These are phyloP conservation scores for Scedosporium minutisporum DNA, from an alignment of 2,329 filamentous ascomycete species.

Conservation along the genomic window DNA sequence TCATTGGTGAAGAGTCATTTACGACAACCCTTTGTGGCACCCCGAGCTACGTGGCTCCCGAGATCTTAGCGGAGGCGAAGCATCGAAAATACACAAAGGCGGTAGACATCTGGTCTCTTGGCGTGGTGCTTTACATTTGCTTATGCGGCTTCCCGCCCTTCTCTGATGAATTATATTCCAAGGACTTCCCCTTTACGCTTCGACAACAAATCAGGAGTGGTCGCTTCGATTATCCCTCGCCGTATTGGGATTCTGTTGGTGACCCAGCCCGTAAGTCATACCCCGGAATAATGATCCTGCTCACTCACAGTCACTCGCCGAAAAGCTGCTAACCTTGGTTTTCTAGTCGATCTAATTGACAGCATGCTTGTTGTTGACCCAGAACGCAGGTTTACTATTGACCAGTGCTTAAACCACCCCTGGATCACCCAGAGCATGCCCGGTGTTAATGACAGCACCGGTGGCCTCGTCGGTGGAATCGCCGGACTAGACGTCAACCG, in stretches of 20 bases:
- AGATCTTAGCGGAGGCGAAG: conserved; percentile 76
- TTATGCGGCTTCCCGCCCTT: conserved; percentile 96
- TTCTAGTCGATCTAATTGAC: conserved; percentile 78
- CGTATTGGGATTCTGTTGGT: conserved; percentile 86
- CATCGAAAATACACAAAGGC: conserved; percentile 87
- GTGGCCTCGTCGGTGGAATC: conserved; percentile 82
- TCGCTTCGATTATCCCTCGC: conserved; percentile 87
- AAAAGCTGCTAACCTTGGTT: conserved; percentile 8
- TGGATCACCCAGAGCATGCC: conserved; percentile 63
- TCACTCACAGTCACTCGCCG: too few species aligned
- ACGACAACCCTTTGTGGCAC: conserved; percentile 94
- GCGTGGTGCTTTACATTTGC: conserved; percentile 96
- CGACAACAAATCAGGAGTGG: conserved; percentile 85
- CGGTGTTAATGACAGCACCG: conserved; percentile 74
- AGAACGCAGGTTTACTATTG: conserved; percentile 73
- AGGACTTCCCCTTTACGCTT: conserved; percentile 75
- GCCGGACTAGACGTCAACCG: conserved; percentile 73
- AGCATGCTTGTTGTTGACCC: conserved; percentile 86
- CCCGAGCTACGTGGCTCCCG: conserved; percentile 93
- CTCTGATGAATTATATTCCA: conserved; percentile 76
- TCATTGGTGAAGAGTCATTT: conserved; percentile 96
- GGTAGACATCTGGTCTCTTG: conserved; percentile 92
- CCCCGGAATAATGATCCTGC: neutral
- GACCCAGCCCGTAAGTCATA: conserved; percentile 59
- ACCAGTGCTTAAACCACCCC: conserved; percentile 82